phyloP scores from a whole-genome alignment of 371 early-diverging fungal genomes.

The Capillidium heterosporum region DNA sequence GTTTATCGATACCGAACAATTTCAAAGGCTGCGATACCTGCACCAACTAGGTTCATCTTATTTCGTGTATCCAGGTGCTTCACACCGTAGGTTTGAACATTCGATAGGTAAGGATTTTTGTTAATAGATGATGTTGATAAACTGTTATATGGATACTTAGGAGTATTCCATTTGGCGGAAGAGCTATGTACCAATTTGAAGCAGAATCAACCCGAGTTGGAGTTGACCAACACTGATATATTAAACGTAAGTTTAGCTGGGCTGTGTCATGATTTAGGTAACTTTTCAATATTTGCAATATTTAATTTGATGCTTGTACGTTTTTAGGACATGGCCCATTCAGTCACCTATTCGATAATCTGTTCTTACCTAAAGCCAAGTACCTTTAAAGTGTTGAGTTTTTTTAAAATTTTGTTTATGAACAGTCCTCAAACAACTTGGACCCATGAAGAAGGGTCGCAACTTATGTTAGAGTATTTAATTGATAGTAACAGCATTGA shows the following conservation, averaged over 20 bases:
- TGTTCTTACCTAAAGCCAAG: slow-evolving; percentile 51
- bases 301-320: neutral
- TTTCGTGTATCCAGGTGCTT: slow-evolving; percentile 84
- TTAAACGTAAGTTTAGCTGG: slow-evolving; percentile 82
- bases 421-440: slow-evolving; percentile 41
- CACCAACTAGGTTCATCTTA: slow-evolving; percentile 78
- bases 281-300: neutral
- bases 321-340: slow-evolving; percentile 74
- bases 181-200: slow-evolving; percentile 45
- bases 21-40: slow-evolving; percentile 72
- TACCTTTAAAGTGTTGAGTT: slow-evolving; percentile 5
- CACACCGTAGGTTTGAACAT: slow-evolving; percentile 81
- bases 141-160: slow-evolving; percentile 13
- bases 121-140: neutral
- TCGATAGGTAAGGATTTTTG: slow-evolving; percentile 40
- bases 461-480: slow-evolving; percentile 74
- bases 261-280: slow-evolving; percentile 85
- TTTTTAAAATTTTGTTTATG: neutral
- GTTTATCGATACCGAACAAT: slow-evolving; percentile 84
- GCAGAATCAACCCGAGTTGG: slow-evolving; percentile 60
- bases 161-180: slow-evolving; percentile 68
- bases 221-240: slow-evolving; percentile 55
- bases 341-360: slow-evolving; percentile 84
- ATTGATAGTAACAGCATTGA: slow-evolving; percentile 67
- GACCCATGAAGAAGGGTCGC: slow-evolving; percentile 79